Base-by-base conservation (phyloP, 1,139 yeast genomes). In the Yamadazyma sp. region DNA sequence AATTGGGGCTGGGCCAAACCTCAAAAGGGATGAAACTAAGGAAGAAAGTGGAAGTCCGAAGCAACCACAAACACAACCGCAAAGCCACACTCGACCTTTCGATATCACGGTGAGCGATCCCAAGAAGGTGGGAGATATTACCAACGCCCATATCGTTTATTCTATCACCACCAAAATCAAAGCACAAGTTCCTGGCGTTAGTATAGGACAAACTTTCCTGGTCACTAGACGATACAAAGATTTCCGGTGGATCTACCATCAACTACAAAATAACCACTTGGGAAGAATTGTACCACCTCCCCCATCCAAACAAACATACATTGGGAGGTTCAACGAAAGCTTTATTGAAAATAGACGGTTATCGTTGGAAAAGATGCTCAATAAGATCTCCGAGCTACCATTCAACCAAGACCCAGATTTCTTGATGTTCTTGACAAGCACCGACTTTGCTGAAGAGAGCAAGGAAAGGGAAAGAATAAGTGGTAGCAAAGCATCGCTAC, bases 231-330 rank as follows among this genome's bases (percentile, higher is more conserved):
- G 96, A 47, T 88, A 88, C 59, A 77, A 81, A 44, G 96, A 88
- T 58, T 88, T 88, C 62, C 69, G 77, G 69, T 71, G 98, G 98
- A 73, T 92, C 20, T 91, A 88, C 61, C 88, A 88, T 51, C 96
- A 92, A 52, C 69, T 92, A 25, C 88, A 87, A 55, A 78, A 79
- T 48, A 87, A 84, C 52, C 89, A 92, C 56, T 95, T 96, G 23
- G 98, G 98, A 1, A 72, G 77, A 42, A 84, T 94, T 31, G 83
- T 94, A 20, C 98, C 98, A 1, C 96, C 98, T 0, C 98, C 98
- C 9, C 98, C 99, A 1, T 87, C 88, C 28, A 94, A 94, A 56
- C 98, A 92, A 61, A 87, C 88, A 0, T 70, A 69, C 39, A 84
- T 91, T 43, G 97, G 96, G 3, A 72, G 95, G 48, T 85, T 84